phyloP scores from a whole-genome alignment of 1,284 basidiomycete genomes.

The Rhodotorula sp. region DNA sequence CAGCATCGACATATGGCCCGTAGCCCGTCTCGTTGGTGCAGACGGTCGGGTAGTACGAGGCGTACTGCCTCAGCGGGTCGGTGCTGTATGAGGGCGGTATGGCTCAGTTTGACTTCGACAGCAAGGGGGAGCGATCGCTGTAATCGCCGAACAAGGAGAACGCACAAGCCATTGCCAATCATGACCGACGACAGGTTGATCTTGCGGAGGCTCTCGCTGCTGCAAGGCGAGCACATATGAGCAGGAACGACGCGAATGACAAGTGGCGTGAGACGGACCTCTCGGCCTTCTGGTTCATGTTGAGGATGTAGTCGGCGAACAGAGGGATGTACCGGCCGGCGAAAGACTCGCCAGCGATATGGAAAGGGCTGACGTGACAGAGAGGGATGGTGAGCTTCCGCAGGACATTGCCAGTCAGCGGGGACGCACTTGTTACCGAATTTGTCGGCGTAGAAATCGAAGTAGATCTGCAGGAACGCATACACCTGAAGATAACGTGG shows the following conservation, averaged over 20 bases:
- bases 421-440: constrained; percentile 32
- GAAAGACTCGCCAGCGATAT: constrained; percentile 41
- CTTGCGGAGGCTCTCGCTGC: constrained; percentile 18
- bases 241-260: not conserved
- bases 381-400: no score
- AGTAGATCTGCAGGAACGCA: constrained; percentile 52
- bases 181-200: constrained; percentile 42
- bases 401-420: no score
- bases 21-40: constrained; percentile 40
- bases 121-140: not conserved
- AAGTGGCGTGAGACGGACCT: not conserved
- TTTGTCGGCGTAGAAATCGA: constrained; percentile 48
- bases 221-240: no score
- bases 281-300: constrained; percentile 30
- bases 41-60: constrained; percentile 41
- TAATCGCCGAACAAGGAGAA: not conserved
- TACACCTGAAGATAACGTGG: constrained; percentile 28
- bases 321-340: constrained; percentile 45
- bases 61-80: constrained; percentile 44
- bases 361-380: constrained; percentile 27
- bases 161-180: constrained; percentile 45
- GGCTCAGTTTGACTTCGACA: not conserved
- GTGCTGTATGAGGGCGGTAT: constrained; percentile 21
- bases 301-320: constrained; percentile 45
- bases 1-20: constrained; percentile 37